phyloP scores from a whole-genome alignment of 192 early-diverging fungal species.

The Coemansia sp. region DNA sequence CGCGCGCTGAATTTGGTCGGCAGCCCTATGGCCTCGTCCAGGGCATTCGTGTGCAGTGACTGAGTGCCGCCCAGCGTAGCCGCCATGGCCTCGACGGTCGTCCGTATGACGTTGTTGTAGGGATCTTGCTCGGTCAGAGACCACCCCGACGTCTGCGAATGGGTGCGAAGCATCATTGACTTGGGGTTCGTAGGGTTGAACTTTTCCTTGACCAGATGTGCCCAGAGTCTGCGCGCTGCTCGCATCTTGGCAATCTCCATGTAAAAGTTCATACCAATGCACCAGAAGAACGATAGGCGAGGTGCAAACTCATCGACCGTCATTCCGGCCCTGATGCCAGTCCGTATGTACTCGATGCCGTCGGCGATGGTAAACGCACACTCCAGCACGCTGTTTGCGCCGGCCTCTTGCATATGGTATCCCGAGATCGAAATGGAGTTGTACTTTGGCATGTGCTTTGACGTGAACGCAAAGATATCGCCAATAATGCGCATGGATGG shows the following conservation, averaged over 20 bases:
- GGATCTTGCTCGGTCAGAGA: conserved; percentile 89
- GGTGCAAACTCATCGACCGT: conserved; percentile 85
- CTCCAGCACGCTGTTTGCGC: conserved; percentile 84
- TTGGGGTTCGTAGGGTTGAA: conserved; percentile 79
- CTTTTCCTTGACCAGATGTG: conserved; percentile 73
- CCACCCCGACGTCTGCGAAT: conserved; percentile 92
- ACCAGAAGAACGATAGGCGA: conserved; percentile 89
- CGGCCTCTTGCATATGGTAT: conserved; percentile 92
- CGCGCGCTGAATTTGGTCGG: conserved; percentile 82
- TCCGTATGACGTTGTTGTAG: conserved; percentile 87
- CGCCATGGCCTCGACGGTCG: conserved; percentile 88
- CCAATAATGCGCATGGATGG: conserved; percentile 88
- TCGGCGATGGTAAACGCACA: conserved; percentile 91
- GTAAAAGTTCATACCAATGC: conserved; percentile 92
- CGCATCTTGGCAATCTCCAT: conserved; percentile 94
- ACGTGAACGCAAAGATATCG: conserved; percentile 87
- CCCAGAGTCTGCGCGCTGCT: conserved; percentile 84
- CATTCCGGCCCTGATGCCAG: conserved; percentile 79
- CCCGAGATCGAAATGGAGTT: conserved; percentile 96
- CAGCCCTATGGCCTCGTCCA: conserved; percentile 87
- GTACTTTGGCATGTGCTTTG: conserved; percentile 88
- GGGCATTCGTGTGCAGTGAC: conserved; percentile 89
- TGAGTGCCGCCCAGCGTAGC: conserved; percentile 89
- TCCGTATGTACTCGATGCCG: conserved; percentile 78
- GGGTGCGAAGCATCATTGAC: conserved; percentile 79